phyloP scores from a whole-genome alignment of 2,329 filamentous ascomycete genomes.

The Ophiobolus disseminans region DNA sequence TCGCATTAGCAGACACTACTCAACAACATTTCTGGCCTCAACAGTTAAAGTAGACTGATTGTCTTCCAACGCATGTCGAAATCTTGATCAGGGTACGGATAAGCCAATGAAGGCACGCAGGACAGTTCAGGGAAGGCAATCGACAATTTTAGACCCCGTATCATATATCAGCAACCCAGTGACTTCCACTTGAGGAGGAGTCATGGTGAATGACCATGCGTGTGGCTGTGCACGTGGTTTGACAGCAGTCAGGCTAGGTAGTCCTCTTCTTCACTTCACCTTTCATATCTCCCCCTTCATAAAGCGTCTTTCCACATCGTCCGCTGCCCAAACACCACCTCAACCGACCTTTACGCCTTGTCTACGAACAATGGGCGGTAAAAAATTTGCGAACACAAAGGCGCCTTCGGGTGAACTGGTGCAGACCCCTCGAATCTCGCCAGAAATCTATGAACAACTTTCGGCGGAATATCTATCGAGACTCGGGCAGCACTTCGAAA shows the following conservation, averaged over 20 bases:
- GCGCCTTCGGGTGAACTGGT: slow-evolving; percentile 54
- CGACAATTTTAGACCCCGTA: too few species aligned
- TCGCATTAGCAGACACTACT: too few species aligned
- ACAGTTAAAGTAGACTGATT: too few species aligned
- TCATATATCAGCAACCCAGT: not conserved
- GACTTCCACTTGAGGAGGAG: not conserved
- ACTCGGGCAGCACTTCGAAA: slow-evolving; percentile 61
- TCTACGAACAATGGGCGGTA: slow-evolving; percentile 83
- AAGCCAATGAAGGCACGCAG: too few species aligned
- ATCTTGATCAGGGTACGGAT: too few species aligned
- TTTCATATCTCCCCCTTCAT: too few species aligned
- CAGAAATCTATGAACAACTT: slow-evolving; percentile 62
- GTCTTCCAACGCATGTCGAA: too few species aligned
- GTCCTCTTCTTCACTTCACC: too few species aligned
- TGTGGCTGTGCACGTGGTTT: not conserved
- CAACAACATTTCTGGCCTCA: not conserved
- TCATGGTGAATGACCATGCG: not conserved
- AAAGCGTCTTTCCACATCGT: too few species aligned
- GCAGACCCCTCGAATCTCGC: slow-evolving; percentile 70
- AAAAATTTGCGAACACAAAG: slow-evolving; percentile 41
- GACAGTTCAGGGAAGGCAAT: too few species aligned
- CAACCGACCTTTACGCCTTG: not conserved
- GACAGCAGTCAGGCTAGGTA: too few species aligned
- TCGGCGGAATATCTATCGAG: slow-evolving; percentile 55
- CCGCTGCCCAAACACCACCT: too few species aligned